A percentile compares a stretch with the other conserved stretches of the same genome.
phyloP scores from a whole-genome alignment of 768 basidiomycete species.

The Leccinellum albellum region DNA sequence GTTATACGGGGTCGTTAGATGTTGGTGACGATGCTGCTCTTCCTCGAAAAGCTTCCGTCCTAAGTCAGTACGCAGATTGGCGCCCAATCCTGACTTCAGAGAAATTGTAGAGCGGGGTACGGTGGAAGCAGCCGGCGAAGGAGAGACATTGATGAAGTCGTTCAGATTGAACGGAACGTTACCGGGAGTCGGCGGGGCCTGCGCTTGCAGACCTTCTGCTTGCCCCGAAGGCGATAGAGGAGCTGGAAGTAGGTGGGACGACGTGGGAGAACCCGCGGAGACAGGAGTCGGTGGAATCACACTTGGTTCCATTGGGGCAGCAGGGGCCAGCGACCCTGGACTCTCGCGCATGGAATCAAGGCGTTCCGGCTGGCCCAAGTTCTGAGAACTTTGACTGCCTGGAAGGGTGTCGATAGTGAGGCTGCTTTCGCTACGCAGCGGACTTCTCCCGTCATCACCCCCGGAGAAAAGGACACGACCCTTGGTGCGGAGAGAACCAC shows the following conservation, averaged over 20 bases:
- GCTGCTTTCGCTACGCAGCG: constrained; percentile 28
- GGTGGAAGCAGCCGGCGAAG: constrained; percentile 47
- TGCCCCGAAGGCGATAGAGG: constrained; percentile 24
- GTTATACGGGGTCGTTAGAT: constrained; percentile 10
- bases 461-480: constrained; percentile 72
- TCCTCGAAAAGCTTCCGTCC: constrained; percentile 70
- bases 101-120: constrained; percentile 30
- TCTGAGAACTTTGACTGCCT: constrained; percentile 25
- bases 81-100: constrained; percentile 36
- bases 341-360: constrained; percentile 14
- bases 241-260: constrained; percentile 24
- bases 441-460: constrained; percentile 24
- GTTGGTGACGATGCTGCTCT: constrained; percentile 50
- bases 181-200: constrained; percentile 35
- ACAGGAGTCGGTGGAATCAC: constrained; percentile 35
- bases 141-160: constrained; percentile 73
- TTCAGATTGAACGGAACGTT: constrained; percentile 55
- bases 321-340: constrained; percentile 20
- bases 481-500: constrained; percentile 46
- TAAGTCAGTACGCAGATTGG: constrained; percentile 58
- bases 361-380: constrained; percentile 15
- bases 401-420: constrained; percentile 23
- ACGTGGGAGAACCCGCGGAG: constrained; percentile 18
- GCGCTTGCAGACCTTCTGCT: constrained; percentile 26
- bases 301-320: constrained; percentile 29